phyloP scores from a whole-genome alignment of 2,329 filamentous ascomycete species.

The Diaporthe vexans region DNA sequence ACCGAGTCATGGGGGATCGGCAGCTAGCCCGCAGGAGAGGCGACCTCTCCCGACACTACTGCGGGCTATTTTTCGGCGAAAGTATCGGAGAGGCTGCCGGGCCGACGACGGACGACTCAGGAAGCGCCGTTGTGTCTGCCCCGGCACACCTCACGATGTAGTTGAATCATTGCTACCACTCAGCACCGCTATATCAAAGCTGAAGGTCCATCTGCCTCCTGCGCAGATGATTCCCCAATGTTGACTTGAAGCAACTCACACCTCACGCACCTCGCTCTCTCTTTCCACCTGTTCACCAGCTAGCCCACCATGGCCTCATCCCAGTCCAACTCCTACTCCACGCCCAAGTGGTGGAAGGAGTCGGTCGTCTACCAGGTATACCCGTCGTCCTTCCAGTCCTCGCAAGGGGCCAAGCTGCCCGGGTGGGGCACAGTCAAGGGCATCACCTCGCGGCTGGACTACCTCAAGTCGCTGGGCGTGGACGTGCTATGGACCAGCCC shows the following conservation, averaged over 20 bases:
- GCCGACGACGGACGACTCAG: constrained; percentile 37
- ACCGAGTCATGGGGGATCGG: constrained; percentile 35
- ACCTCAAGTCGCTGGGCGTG: constrained; percentile 67
- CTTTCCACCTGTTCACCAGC: not conserved
- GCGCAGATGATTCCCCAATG: not conserved
- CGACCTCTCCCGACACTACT: constrained; percentile 35
- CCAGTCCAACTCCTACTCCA: constrained; percentile 34
- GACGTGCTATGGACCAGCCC: constrained; percentile 70
- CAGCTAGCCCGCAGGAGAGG: constrained; percentile 19
- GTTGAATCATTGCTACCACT: not conserved
- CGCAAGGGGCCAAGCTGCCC: constrained; percentile 59
- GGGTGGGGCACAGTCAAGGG: constrained; percentile 70
- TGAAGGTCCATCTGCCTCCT: not conserved
- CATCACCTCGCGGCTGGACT: constrained; percentile 69
- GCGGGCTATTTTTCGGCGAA: constrained; percentile 41
- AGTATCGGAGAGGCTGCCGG: constrained; percentile 35
- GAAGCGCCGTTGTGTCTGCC: not conserved
- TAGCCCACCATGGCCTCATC: constrained; percentile 13
- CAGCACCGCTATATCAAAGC: not conserved
- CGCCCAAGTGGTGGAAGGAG: constrained; percentile 70
- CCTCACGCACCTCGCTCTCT: not conserved
- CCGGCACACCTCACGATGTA: constrained; percentile 2
- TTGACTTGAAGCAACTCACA: not conserved
- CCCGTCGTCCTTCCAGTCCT: constrained; percentile 72
- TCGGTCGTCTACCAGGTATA: constrained; percentile 73